Conservation (phyloP, 805 yeast species). For the Yamadazyma takamatsuzukensis region DNA sequence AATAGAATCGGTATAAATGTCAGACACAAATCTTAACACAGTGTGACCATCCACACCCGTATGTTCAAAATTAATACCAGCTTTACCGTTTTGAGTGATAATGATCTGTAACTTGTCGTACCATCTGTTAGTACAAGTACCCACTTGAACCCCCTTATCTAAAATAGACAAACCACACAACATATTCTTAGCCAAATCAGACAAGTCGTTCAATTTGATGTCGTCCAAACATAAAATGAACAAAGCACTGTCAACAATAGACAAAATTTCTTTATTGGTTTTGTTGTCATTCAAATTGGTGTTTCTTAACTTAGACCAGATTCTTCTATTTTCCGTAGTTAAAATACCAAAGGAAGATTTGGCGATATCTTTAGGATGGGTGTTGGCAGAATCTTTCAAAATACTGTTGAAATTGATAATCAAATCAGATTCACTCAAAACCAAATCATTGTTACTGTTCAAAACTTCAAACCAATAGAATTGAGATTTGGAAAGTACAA, state of each 20-base stretch:
- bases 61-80: slow-evolving; percentile 90
- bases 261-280: slow-evolving; percentile 65
- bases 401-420: slow-evolving; percentile 72
- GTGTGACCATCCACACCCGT: slow-evolving; percentile 97
- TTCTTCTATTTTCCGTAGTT: slow-evolving; percentile 83
- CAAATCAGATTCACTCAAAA: slow-evolving; percentile 72
- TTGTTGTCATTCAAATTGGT: slow-evolving; percentile 41
- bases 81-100: slow-evolving; percentile 83
- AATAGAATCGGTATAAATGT: slow-evolving; percentile 87
- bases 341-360: slow-evolving; percentile 82
- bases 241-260: slow-evolving; percentile 75
- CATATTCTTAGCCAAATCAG: slow-evolving; percentile 76
- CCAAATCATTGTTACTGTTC: slow-evolving; percentile 65
- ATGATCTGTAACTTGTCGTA: slow-evolving; percentile 88
- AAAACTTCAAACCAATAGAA: slow-evolving; percentile 94
- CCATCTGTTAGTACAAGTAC: slow-evolving; percentile 94
- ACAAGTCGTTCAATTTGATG: slow-evolving; percentile 56
- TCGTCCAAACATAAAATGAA: slow-evolving; percentile 84
- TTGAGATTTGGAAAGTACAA: slow-evolving; percentile 80
- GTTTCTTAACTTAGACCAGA: slow-evolving; percentile 78
- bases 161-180: slow-evolving; percentile 79
- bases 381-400: slow-evolving; percentile 62
- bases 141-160: slow-evolving; percentile 84
- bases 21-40: slow-evolving; percentile 80
- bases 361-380: slow-evolving; percentile 56